Conservation (phyloP, 176 grass and related monocot species). For the Triticum monococcum region DNA sequence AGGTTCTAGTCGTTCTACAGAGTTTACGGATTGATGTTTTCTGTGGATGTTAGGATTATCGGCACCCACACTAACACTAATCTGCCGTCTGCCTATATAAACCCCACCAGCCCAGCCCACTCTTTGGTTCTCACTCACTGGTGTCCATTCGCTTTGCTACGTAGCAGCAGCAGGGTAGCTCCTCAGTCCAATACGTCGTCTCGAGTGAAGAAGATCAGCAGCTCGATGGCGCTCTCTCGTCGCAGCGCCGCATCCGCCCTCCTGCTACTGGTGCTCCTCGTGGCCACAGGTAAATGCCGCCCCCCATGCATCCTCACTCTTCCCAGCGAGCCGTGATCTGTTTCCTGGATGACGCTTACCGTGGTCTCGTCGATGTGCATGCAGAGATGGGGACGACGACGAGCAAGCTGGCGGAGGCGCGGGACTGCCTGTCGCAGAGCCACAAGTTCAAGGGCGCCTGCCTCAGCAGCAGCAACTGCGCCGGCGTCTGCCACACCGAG, state of each 20-base stretch:
- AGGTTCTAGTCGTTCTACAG: too few species aligned
- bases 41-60: too few species aligned
- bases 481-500: constrained; percentile 58
- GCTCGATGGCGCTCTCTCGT: constrained; percentile 35
- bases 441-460: constrained; percentile 59
- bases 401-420: constrained; percentile 51
- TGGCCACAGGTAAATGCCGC: constrained; percentile 40
- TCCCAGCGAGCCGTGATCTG: neutral
- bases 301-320: too few species aligned
- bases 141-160: neutral
- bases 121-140: neutral
- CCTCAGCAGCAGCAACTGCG: constrained; percentile 57
- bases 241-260: constrained; percentile 39
- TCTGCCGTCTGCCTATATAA: constrained; percentile 14
- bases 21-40: too few species aligned
- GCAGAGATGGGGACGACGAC: constrained; percentile 51
- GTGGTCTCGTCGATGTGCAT: too few species aligned
- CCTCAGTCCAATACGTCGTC: neutral
- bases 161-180: neutral
- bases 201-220: neutral
- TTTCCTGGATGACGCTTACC: neutral
- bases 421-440: constrained; percentile 73
- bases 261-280: constrained; percentile 54
- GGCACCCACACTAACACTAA: too few species aligned
- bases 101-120: neutral